These are phyloP conservation scores for Ramularia collo-cygni DNA, from an alignment of 2,329 filamentous ascomycete species.

Conservation along the genomic window DNA sequence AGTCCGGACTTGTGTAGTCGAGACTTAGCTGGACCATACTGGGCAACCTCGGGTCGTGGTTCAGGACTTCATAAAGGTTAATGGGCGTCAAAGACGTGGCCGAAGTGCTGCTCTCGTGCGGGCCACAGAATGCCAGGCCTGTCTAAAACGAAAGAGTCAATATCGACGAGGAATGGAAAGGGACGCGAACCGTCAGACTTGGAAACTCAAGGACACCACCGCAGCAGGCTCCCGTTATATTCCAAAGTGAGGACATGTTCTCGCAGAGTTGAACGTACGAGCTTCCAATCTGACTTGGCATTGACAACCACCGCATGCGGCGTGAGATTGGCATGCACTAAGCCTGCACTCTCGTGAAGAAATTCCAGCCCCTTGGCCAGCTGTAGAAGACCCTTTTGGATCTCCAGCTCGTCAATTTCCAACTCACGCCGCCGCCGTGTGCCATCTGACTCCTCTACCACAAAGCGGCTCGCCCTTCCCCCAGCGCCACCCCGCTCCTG, in stretches of 20 bases:
- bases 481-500: slow-evolving; percentile 64
- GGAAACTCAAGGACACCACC: too few species aligned
- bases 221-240: too few species aligned
- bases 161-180: too few species aligned
- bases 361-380: slow-evolving; percentile 93
- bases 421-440: slow-evolving; percentile 65
- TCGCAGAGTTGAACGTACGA: too few species aligned
- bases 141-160: too few species aligned
- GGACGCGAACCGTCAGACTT: too few species aligned
- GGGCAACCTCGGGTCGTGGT: slow-evolving; percentile 78
- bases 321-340: slow-evolving; percentile 91
- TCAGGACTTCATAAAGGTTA: slow-evolving; percentile 73
- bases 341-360: slow-evolving; percentile 87
- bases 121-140: slow-evolving; percentile 82
- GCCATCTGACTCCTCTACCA: slow-evolving; percentile 72
- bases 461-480: slow-evolving; percentile 68
- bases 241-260: too few species aligned
- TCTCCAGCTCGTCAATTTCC: slow-evolving; percentile 93
- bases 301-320: slow-evolving; percentile 93
- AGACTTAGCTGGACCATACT: slow-evolving; percentile 78
- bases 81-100: slow-evolving; percentile 68
- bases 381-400: slow-evolving; percentile 91
- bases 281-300: slow-evolving; percentile 97
- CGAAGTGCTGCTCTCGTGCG: slow-evolving; percentile 62
- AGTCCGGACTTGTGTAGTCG: slow-evolving; percentile 92